Percentiles rank a stretch among this genome's conserved stretches.
phyloP scores from a whole-genome alignment of 352 stramenopile genomes.

The Globisporangium orthogonon region DNA sequence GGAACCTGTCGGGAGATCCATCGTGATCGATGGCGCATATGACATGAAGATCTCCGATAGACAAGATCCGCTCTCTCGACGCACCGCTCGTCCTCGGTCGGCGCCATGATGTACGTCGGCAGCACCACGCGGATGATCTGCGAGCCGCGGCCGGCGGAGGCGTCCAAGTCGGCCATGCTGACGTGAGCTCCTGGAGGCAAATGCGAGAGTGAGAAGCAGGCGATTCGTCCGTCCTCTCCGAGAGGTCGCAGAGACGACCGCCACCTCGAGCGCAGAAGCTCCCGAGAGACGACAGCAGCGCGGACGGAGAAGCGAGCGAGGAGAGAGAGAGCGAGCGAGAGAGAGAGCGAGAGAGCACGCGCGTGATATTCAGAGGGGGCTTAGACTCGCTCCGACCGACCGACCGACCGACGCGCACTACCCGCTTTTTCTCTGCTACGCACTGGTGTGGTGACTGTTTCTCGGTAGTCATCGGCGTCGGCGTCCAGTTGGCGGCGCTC shows the following conservation, averaged over 20 bases:
- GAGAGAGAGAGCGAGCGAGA: too few relatives aligned
- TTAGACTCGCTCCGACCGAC: background rate
- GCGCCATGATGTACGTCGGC: conserved; percentile 81
- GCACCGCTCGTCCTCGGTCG: conserved; percentile 72
- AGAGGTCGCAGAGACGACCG: background rate
- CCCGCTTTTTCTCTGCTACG: conserved; percentile 1
- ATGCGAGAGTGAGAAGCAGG: background rate
- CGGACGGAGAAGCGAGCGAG: too few relatives aligned
- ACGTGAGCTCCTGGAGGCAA: background rate
- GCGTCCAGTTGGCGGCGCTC: too few relatives aligned
- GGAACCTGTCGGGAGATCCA: conserved; percentile 32
- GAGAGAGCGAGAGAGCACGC: background rate
- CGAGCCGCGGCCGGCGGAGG: conserved; percentile 24
- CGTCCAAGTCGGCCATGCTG: conserved; percentile 51
- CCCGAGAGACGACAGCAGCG: too few relatives aligned
- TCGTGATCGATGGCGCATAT: background rate
- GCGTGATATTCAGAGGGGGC: conserved; percentile 1
- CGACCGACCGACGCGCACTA: background rate
- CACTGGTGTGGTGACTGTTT: background rate
- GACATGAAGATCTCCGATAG: background rate
- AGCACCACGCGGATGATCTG: conserved; percentile 80
- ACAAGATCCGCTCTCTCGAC: background rate
- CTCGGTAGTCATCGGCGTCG: too few relatives aligned
- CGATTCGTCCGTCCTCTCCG: background rate
- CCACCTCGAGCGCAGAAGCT: too few relatives aligned